Evolutionary conservation across 106 monocot species (phyloP), one percentile per base, ranked within the genome.

Genomic region (Dendrobium huoshanense): DNA sequence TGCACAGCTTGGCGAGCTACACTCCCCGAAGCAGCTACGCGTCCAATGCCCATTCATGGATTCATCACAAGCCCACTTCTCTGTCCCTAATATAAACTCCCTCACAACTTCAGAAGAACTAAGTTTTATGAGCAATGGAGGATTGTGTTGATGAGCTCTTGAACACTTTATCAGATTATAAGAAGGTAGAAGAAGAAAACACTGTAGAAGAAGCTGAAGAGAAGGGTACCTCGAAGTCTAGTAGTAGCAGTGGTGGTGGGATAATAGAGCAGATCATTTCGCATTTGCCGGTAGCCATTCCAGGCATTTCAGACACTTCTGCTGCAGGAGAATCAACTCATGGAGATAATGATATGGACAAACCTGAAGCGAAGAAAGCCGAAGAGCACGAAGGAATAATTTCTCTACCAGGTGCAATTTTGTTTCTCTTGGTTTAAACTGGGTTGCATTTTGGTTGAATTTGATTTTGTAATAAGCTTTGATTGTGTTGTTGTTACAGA

Each of bases 21-120:
- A 5, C 17, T 72, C 72, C 29, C 9, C 74, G 44, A 74, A 74
- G 42, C 74, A 74, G 74, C 19, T 5, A 74, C 74, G 74, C n/a
- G 74, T 74, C 72, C 67, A 67, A 25, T 4, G 10, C 67, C 22
- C n/a, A 13, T 31, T 67, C 6, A 67, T 67, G 20, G 18, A 58
- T 5, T 13, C 29, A 9, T 67, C 73, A 15, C 33, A 41, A 5
- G 2, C 41, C 33, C 7, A 20, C 42, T 43, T 0, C 11, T 19
- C 20, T 20, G 5, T 44, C 8, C 20, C 9, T 19, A 20, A 5
- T 70, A 33, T 40, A 33, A 33, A 70, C 13, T 11, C 15, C n/a
- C 72, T 2, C 15, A 22, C 40, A 16, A 9, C 37, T 7, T 4
- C 72, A 22, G 44, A 73, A 74, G 16, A 42, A 20, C 74, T 5